These are phyloP conservation scores for Annulohypoxylon bovei DNA, from an alignment of 495 filamentous ascomycete genomes.

Conservation along the genomic window DNA sequence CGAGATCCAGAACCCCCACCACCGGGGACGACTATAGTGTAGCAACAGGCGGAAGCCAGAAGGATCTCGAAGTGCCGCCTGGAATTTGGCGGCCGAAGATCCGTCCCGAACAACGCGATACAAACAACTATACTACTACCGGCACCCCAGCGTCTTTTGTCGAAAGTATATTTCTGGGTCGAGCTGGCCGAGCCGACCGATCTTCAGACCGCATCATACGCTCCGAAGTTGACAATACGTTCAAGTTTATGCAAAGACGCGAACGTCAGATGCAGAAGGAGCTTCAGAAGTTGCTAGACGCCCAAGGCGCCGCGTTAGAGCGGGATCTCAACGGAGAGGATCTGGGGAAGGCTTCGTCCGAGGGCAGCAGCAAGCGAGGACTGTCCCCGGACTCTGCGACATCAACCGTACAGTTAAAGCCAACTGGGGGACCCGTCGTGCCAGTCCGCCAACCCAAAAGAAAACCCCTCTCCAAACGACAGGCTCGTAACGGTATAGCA, in stretches of 20 bases:
- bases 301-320: conserved; percentile 79
- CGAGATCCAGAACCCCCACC: conserved; percentile 17
- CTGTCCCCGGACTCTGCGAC: conserved; percentile 12
- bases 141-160: conserved; percentile 35
- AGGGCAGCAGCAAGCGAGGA: conserved; percentile 28
- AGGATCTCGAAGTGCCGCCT: conserved; percentile 20
- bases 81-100: conserved; percentile 40
- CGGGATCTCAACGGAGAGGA: conserved; percentile 56
- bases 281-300: conserved; percentile 83
- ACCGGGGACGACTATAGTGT: conserved; percentile 1
- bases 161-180: conserved; percentile 41
- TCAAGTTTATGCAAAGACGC: conserved; percentile 57
- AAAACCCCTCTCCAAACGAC: conserved; percentile 67
- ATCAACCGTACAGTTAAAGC: conserved; percentile 9
- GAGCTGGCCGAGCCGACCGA: conserved; percentile 34
- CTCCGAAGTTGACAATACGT: conserved; percentile 42
- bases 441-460: conserved; percentile 71
- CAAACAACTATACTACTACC: conserved; percentile 3
- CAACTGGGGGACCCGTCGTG: conserved; percentile 53
- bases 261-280: conserved; percentile 74
- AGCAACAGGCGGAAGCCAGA: neutral
- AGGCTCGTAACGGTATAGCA: conserved; percentile 76
- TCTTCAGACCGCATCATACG: conserved; percentile 21
- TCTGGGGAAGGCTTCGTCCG: conserved; percentile 54
- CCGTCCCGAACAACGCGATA: conserved; percentile 20